phyloP scores from a whole-genome alignment of 1,284 basidiomycete species.

The Boletus mariae region DNA sequence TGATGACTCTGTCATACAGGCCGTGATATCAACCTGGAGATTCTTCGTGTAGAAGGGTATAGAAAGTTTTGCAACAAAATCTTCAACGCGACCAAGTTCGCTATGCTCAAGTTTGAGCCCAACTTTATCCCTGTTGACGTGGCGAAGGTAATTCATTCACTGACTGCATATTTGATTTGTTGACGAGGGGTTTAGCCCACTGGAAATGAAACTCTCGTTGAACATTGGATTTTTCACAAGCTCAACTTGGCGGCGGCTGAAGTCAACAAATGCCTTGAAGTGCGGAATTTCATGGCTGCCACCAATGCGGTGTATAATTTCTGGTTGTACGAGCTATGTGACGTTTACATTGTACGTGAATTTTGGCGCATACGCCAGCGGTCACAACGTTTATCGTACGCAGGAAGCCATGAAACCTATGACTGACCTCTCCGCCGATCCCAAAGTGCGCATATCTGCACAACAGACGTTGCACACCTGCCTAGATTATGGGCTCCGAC shows the following conservation, averaged over 20 bases:
- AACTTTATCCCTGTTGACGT: conserved; percentile 73
- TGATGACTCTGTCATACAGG: conserved; percentile 41
- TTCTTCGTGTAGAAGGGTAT: conserved; percentile 96
- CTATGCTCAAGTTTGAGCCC: conserved; percentile 89
- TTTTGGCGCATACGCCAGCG: neutral
- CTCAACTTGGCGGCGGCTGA: conserved; percentile 80
- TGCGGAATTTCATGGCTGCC: conserved; percentile 91
- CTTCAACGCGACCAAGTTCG: conserved; percentile 99
- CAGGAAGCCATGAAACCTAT: conserved; percentile 96
- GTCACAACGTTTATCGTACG: conserved; percentile 10
- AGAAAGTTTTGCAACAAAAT: conserved; percentile 99
- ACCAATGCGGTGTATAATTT: conserved; percentile 88
- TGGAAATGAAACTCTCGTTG: conserved; percentile 87
- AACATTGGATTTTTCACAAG: conserved; percentile 95
- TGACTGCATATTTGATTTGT: neutral
- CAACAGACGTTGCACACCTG: conserved; percentile 97
- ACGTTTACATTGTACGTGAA: conserved; percentile 88
- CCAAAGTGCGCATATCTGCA: conserved; percentile 69
- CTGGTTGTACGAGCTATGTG: conserved; percentile 98
- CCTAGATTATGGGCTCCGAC: conserved; percentile 83
- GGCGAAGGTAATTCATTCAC: conserved; percentile 51
- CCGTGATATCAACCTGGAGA: conserved; percentile 95
- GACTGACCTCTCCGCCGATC: conserved; percentile 73
- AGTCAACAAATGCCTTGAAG: conserved; percentile 73
- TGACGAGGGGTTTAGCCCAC: conserved; percentile 57